Evolutionary conservation across 148 eudicot genomes (phyloP).

Genomic region (Euryodendron excelsum): DNA sequence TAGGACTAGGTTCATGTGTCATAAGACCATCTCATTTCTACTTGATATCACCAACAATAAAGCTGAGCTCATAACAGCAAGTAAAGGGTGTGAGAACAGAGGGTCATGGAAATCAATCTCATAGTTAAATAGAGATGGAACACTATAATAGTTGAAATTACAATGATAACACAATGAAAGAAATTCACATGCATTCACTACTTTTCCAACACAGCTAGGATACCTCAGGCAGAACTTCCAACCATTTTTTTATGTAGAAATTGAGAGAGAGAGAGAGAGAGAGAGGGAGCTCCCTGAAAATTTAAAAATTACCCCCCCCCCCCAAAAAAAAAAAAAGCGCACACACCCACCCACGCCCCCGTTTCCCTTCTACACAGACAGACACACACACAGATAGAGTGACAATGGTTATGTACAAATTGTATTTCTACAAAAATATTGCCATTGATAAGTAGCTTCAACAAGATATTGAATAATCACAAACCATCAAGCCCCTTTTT

Average conservation of each 20-base stretch:
- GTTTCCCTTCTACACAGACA: too few species aligned
- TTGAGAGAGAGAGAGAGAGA: background rate
- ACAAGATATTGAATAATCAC: background rate
- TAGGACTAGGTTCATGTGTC: constrained; percentile 1
- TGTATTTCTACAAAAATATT: background rate
- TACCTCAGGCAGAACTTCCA: background rate
- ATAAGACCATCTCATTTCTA: background rate
- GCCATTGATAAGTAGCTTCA: background rate
- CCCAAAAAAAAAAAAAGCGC: too few species aligned
- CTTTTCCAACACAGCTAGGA: background rate
- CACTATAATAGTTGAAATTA: background rate
- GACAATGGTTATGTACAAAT: background rate
- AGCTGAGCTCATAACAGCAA: constrained; percentile 12
- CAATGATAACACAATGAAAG: background rate
- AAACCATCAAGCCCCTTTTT: background rate
- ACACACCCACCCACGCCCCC: too few species aligned
- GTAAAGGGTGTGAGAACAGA: background rate
- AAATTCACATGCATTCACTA: background rate
- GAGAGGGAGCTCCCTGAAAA: background rate
- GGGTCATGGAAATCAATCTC: background rate
- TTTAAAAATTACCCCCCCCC: background rate
- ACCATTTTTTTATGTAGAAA: background rate
- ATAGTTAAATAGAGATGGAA: background rate
- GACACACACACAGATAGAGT: background rate
- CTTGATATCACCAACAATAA: background rate